A percentile compares a stretch with the other conserved stretches of the same genome.
These are phyloP conservation scores for Martiniozyma asiatica DNA, from an alignment of 1,139 yeast genomes.

Conservation along the genomic window DNA sequence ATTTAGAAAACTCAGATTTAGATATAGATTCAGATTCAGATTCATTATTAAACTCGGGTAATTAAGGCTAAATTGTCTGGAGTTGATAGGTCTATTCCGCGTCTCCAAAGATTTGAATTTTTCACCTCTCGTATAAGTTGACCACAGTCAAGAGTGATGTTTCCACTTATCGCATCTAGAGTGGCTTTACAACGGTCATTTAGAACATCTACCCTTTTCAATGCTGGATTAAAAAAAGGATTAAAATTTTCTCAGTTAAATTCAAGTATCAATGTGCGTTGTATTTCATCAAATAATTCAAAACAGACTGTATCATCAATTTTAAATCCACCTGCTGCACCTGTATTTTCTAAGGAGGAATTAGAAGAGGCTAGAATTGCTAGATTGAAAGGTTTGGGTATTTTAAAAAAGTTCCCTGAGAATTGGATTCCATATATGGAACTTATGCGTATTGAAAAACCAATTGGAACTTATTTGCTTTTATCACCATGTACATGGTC, in stretches of 20 bases:
- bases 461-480: slow-evolving; percentile 81
- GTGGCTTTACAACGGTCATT: not conserved
- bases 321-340: no score
- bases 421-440: slow-evolving; percentile 83
- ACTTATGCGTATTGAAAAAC: slow-evolving; percentile 82
- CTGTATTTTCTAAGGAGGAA: slow-evolving; percentile 40
- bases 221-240: not conserved
- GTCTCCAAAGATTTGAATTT: no score
- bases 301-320: slow-evolving; percentile 4
- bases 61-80: no score
- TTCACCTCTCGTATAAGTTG: no score
- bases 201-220: not conserved
- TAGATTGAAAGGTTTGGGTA: slow-evolving; percentile 47
- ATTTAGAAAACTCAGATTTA: no score
- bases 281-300: not conserved
- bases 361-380: slow-evolving; percentile 43
- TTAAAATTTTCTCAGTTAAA: slow-evolving; percentile 1
- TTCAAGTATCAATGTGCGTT: not conserved
- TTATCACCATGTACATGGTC: slow-evolving; percentile 78
- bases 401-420: slow-evolving; percentile 52
- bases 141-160: no score
- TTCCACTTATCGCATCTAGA: no score
- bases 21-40: no score
- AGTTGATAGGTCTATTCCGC: no score
- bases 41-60: no score